Evolutionary conservation across 2,329 filamentous ascomycete species (phyloP).

Genomic region (Hymenotorrendiella dingleyae): DNA sequence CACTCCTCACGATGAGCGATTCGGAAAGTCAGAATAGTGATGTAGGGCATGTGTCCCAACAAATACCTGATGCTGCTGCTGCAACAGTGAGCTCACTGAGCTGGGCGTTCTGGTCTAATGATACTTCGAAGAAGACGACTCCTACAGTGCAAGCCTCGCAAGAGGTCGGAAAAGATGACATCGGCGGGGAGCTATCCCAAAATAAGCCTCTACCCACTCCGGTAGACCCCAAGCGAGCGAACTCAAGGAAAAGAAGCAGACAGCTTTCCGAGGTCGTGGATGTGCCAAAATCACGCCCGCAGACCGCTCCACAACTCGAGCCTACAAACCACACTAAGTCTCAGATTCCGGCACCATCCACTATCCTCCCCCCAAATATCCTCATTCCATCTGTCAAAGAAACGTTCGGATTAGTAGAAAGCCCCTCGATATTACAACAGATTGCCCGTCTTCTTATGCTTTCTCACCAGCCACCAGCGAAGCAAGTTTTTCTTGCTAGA

Average conservation of each 20-base stretch:
- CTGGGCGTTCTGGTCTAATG: slow-evolving; percentile 74
- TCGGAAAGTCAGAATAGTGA: too few relatives aligned
- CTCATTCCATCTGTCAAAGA: slow-evolving; percentile 63
- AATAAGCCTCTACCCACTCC: slow-evolving; percentile 34
- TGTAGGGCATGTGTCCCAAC: too few relatives aligned
- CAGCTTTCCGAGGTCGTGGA: slow-evolving; percentile 22
- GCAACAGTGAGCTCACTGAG: slow-evolving; percentile 56
- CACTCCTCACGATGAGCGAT: slow-evolving; percentile 16
- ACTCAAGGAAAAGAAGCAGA: slow-evolving; percentile 21
- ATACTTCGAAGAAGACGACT: slow-evolving; percentile 25
- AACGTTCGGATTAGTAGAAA: slow-evolving; percentile 62
- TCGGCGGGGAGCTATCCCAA: slow-evolving; percentile 52
- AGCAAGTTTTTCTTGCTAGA: slow-evolving; percentile 67
- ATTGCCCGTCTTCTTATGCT: slow-evolving; percentile 52
- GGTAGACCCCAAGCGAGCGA: slow-evolving; percentile 20
- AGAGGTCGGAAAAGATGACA: slow-evolving; percentile 42
- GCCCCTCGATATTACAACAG: slow-evolving; percentile 65
- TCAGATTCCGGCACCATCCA: slow-evolving; percentile 22
- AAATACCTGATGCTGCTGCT: too few relatives aligned
- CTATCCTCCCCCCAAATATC: slow-evolving; percentile 48
- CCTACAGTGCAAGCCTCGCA: slow-evolving; percentile 9
- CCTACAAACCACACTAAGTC: slow-evolving; percentile 15
- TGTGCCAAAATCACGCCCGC: too few relatives aligned
- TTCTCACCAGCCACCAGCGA: slow-evolving; percentile 49
- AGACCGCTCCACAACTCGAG: slow-evolving; percentile 7